Percentiles rank a stretch among this genome's conserved stretches.
Conservation (phyloP, 2,329 filamentous ascomycete genomes). For the Penicillium hesseltinei region DNA sequence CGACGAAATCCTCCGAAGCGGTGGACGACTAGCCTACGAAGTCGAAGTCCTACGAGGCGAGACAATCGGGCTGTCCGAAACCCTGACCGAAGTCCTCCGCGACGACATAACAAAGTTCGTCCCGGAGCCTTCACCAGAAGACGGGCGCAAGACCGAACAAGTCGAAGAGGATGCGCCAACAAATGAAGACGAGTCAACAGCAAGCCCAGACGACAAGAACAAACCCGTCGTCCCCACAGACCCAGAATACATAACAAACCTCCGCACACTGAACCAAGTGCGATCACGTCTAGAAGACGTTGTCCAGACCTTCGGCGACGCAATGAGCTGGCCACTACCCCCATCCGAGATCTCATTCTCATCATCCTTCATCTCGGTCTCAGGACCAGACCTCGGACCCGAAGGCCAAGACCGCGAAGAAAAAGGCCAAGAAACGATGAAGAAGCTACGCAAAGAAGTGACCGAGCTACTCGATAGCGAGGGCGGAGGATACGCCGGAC, state of each 20-base stretch:
- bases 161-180: not conserved
- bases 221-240: conserved; percentile 37
- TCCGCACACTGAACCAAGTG: conserved; percentile 80
- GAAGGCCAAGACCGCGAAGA: conserved; percentile 72
- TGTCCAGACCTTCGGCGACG: conserved; percentile 87
- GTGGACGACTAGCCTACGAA: conserved; percentile 85
- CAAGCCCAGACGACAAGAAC: conserved; percentile 2
- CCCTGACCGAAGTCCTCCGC: conserved; percentile 68
- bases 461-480: conserved; percentile 60
- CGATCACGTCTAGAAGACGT: conserved; percentile 82
- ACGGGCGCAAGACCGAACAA: conserved; percentile 8
- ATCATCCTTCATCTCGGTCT: conserved; percentile 86
- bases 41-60: conserved; percentile 92
- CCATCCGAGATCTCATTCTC: conserved; percentile 81
- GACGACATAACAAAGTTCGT: conserved; percentile 73
- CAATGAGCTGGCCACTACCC: conserved; percentile 91
- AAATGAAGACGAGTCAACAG: conserved; percentile 9
- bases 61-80: conserved; percentile 74
- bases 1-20: conserved; percentile 89
- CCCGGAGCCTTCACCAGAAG: conserved; percentile 39
- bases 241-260: conserved; percentile 69
- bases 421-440: conserved; percentile 79
- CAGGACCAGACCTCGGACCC: conserved; percentile 71
- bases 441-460: conserved; percentile 65
- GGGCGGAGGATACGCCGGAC: conserved; percentile 61